Base-by-base conservation (phyloP, 768 basidiomycete genomes). In the Tylopilus balloui region DNA sequence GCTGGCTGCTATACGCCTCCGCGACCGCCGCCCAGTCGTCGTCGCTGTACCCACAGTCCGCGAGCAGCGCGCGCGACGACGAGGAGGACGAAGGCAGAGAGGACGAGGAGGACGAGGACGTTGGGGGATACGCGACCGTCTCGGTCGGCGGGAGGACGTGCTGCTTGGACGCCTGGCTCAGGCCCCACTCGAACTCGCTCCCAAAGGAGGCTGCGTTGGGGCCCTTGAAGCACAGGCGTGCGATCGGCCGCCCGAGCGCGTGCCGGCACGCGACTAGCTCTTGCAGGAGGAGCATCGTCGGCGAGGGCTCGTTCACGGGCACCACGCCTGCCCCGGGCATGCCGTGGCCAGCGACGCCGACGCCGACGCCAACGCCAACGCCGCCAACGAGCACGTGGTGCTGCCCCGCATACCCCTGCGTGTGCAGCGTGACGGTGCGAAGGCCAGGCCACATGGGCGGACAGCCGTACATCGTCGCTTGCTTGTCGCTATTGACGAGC, bases 401-500 rank as follows among this genome's bases (percentile, higher is more conserved):
- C 1, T 50, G 64, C 1, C 56, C 59, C 23, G 32, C 3, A 45
- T 66, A 66, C 15, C 59, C 66, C 29, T 66, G 64, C 11, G 66
- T 68, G 24, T 67, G 65, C 0, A 67, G 13, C 31, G 65, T 69
- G 27, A 67, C 42, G 2, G 53, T 58, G 20, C 49, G 58, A 40
- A 67, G 34, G n/a, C 29, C 42, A 0, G 61, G 51, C 66, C 66
- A 67, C 65, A 69, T 63, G 1, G 66, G 63, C 13, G 57, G 40
- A 17, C 60, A 62, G 0, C 58, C 63, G 9, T 56, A 50, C 43
- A 67, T 63, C 10, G 50, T 50, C 14, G 67, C 67, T 23, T 67
- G 66, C 39, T 69, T 67, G 44, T 69, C 67, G 31, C 67, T 67
- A 9, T 67, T 67, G 42, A 67, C 56, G 20, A 67, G 67, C 46